Conservation (phyloP, 2,329 filamentous ascomycete genomes). For the Colletotrichum sp. region DNA sequence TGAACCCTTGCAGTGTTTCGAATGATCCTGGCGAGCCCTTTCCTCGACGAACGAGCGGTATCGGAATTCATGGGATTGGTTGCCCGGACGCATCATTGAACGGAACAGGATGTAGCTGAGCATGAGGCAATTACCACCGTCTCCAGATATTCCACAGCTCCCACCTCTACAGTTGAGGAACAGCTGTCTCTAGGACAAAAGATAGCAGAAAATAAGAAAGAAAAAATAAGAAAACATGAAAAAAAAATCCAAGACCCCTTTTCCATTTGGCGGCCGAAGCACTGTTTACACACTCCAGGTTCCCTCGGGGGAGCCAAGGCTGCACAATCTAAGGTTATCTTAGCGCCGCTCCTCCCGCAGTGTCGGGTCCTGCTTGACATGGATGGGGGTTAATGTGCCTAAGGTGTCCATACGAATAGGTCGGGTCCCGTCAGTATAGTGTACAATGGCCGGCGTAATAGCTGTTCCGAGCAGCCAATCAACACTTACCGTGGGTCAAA, state of each 20-base stretch:
- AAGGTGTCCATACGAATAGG: too few species aligned
- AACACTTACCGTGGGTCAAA: not conserved
- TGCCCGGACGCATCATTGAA: not conserved
- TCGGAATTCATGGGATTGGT: not conserved
- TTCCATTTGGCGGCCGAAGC: too few species aligned
- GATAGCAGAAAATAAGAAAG: too few species aligned
- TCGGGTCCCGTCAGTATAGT: too few species aligned
- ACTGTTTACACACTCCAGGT: too few species aligned
- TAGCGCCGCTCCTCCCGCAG: not conserved
- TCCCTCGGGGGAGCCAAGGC: not conserved
- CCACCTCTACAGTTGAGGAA: not conserved
- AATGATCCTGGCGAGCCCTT: not conserved
- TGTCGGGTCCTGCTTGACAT: not conserved
- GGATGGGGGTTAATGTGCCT: not conserved
- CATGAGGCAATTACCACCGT: not conserved
- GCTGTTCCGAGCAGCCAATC: not conserved
- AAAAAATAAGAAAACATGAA: too few species aligned
- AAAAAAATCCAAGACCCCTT: too few species aligned
- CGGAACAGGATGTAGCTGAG: not conserved
- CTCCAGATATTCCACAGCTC: not conserved
- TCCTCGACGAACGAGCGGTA: not conserved
- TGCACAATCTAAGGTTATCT: not conserved
- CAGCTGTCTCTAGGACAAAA: not conserved
- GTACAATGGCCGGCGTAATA: not conserved
- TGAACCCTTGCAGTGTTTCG: not conserved